Percentiles rank a stretch among this genome's conserved stretches.
Conservation (phyloP, 495 filamentous ascomycete species). For the Clohesyomyces aquaticus region DNA sequence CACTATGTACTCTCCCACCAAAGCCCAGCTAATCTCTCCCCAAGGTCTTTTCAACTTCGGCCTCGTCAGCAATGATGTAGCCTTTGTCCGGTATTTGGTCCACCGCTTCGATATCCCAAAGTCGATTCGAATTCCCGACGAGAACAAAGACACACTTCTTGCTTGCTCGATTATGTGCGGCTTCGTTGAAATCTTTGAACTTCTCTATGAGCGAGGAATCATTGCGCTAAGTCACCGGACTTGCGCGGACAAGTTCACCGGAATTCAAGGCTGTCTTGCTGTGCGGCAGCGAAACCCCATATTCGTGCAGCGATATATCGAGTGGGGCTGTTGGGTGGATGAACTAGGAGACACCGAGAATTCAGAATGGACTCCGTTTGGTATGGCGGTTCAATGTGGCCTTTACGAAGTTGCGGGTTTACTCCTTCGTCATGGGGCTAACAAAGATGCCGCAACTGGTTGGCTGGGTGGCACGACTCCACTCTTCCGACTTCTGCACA, state of each 20-base stretch:
- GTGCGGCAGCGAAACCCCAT: slow-evolving; percentile 3
- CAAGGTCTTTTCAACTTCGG: not conserved
- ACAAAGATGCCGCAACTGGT: slow-evolving; percentile 9
- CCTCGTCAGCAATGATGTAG: not conserved
- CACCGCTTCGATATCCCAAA: not conserved
- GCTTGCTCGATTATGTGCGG: not conserved
- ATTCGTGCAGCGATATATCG: not conserved
- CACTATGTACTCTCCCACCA: not conserved
- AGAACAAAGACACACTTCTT: not conserved
- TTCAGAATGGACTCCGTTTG: slow-evolving; percentile 3
- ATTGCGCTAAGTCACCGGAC: slow-evolving; percentile 1
- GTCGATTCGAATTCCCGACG: not conserved
- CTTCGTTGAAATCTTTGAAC: not conserved
- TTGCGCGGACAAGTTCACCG: slow-evolving; percentile 8
- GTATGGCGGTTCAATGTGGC: slow-evolving; percentile 7
- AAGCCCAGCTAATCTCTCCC: not conserved
- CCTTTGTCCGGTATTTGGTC: slow-evolving; percentile 1
- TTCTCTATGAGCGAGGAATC: not conserved
- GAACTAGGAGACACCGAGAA: not conserved
- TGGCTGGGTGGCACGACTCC: slow-evolving; percentile 8
- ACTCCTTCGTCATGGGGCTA: slow-evolving; percentile 6
- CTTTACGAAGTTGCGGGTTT: slow-evolving; percentile 6
- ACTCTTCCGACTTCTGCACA: not conserved
- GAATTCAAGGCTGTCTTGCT: slow-evolving; percentile 8
- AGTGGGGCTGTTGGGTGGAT: slow-evolving; percentile 15